Evolutionary conservation across 768 basidiomycete species (phyloP).

Genomic region (Suillus americanus): DNA sequence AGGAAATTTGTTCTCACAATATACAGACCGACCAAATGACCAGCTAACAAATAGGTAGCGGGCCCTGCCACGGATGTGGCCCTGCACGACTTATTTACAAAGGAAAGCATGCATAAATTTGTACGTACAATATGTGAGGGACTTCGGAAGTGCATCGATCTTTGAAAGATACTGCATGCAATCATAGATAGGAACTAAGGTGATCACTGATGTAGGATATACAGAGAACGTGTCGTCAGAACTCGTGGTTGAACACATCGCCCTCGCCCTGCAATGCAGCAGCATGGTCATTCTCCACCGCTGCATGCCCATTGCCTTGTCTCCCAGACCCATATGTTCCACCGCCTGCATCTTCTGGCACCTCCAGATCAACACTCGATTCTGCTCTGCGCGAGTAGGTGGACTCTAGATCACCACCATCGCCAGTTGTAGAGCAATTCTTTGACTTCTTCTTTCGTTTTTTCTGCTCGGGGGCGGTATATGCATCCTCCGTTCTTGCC

Average conservation of each 20-base stretch:
- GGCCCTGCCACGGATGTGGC: too few species aligned
- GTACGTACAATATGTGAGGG: neutral
- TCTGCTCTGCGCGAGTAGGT: conserved; percentile 33
- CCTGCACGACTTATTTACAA: too few species aligned
- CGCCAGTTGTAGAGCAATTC: conserved; percentile 43
- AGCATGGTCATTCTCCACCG: conserved; percentile 17
- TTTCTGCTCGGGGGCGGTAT: conserved; percentile 45
- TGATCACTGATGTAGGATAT: neutral
- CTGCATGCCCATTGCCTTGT: conserved; percentile 11
- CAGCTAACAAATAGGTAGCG: too few species aligned
- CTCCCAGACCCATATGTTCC: conserved; percentile 51
- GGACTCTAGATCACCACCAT: conserved; percentile 27
- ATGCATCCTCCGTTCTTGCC: conserved; percentile 86
- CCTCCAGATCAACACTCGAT: conserved; percentile 44
- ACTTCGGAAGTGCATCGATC: neutral
- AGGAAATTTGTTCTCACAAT: too few species aligned
- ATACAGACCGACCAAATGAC: too few species aligned
- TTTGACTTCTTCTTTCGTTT: conserved; percentile 69
- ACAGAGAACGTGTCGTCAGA: conserved; percentile 36
- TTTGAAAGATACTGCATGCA: neutral
- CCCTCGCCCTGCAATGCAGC: conserved; percentile 24
- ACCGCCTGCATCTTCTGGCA: conserved; percentile 72
- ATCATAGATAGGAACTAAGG: neutral
- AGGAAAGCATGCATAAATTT: neutral
- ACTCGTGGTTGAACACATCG: conserved; percentile 66